Evolutionary conservation across 2,329 filamentous ascomycete species (phyloP), one percentile per base, ranked within the genome.

Genomic region (Cercospora nicotianae): DNA sequence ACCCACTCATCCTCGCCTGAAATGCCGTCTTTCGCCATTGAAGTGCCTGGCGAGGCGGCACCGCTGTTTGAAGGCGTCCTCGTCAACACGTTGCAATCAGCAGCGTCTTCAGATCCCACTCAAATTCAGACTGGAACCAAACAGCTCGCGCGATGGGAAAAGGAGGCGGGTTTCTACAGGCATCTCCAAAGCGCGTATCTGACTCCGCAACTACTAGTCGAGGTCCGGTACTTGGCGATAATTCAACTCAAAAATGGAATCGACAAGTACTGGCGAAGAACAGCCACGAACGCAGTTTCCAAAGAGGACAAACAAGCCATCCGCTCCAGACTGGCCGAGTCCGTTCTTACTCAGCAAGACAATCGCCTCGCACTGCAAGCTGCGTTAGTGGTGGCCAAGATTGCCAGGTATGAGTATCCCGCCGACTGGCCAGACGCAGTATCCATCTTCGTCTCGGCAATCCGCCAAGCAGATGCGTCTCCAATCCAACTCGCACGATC

Each of bases 241-340:
- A 97, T 98, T 73, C 92, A 97, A 77, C 85, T 99, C 64, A 98
- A 98, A 79, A 97, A 98, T 79, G 95, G 94, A 65, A 94, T 98
- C 79, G 94, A 98, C 78, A 93, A 91, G 77, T 93, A 93, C 80
- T 99, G 95, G 95, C 87, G 95, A 77, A 92, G 85, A 77, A 91
- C 91, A 36, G 88, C 92, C 60, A 87, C 91, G 30, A 87, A 85
- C 80, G 85, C 87, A 5, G 86, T 90, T 5, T 80, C 79, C 59
- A 87, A 87, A 67, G 87, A 90, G 20, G 92, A 97, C 77, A 97
- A 95, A 79, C 82, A 86, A 9, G 77, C 86, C 42, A 95, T 99
- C 64, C 89, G 94, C 60, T 87, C 87, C 4, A 87, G 90, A 26
- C 83, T 97, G 23, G 85, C 97, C 8, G 86, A 92, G 70, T 90